Evolutionary conservation across 768 basidiomycete species (phyloP).

Genomic region (Mycena albidolilacea): DNA sequence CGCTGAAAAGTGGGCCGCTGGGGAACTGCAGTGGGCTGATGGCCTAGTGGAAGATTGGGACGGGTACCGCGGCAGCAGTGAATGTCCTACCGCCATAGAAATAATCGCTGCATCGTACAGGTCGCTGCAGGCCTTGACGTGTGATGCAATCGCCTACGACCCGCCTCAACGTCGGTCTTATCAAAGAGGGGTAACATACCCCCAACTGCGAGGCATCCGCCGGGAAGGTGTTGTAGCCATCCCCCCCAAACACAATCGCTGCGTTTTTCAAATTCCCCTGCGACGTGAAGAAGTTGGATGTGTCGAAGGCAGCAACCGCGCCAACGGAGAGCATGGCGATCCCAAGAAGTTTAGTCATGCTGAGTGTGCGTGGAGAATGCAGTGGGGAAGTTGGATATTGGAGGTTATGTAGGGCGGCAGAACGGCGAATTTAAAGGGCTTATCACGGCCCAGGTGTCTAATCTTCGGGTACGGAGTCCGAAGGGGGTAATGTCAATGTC

Average conservation of each 20-base stretch:
- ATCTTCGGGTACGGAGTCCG: constrained; percentile 17
- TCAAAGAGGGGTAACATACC: constrained; percentile 9
- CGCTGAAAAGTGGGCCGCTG: constrained; percentile 18
- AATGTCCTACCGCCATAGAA: constrained; percentile 9
- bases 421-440: constrained; percentile 21
- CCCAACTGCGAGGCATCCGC: constrained; percentile 10
- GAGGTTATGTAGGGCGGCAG: constrained; percentile 21
- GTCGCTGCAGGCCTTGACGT: constrained; percentile 27
- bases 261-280: constrained; percentile 15
- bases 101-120: constrained; percentile 17
- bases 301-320: constrained; percentile 22
- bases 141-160: constrained; percentile 14
- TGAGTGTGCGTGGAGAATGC: constrained; percentile 18
- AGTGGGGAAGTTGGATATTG: constrained; percentile 20
- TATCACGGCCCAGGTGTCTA: constrained; percentile 17
- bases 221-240: constrained; percentile 15
- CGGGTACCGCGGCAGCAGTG: constrained; percentile 1
- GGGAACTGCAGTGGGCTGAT: constrained; percentile 15
- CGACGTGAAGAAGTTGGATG: constrained; percentile 23
- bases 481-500: constrained; percentile 19
- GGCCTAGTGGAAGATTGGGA: constrained; percentile 14
- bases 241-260: constrained; percentile 9
- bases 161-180: constrained; percentile 1
- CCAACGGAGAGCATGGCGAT: constrained; percentile 6
- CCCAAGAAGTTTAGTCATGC: constrained; percentile 16